phyloP scores from a whole-genome alignment of 2,329 filamentous ascomycete species.

The Chaetomiaceae sp. region DNA sequence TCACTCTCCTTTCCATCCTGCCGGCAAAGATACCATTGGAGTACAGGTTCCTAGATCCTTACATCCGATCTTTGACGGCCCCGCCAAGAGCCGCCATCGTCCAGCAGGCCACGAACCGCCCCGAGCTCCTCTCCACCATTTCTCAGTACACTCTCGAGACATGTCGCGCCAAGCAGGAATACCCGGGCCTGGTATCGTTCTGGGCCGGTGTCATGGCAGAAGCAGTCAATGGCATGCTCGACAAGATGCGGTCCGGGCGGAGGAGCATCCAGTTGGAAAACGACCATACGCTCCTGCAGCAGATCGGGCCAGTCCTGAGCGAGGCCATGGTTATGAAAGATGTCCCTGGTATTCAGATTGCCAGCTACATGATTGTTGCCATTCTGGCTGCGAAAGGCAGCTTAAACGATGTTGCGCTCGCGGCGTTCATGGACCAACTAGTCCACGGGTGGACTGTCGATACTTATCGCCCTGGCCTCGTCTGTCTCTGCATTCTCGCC shows the following conservation, averaged over 20 bases:
- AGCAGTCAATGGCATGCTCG: constrained; percentile 75
- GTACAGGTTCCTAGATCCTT: constrained; percentile 81
- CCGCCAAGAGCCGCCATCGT: constrained; percentile 79
- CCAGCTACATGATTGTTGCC: constrained; percentile 85
- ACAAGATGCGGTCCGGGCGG: constrained; percentile 70
- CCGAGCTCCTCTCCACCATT: constrained; percentile 67
- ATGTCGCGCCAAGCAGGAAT: constrained; percentile 66
- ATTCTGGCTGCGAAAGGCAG: constrained; percentile 79
- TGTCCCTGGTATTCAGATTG: constrained; percentile 73
- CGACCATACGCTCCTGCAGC: constrained; percentile 70
- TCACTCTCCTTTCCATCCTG: constrained; percentile 80
- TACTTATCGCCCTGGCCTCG: constrained; percentile 67
- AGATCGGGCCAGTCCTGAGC: constrained; percentile 64
- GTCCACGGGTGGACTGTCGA: constrained; percentile 70
- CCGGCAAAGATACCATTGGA: constrained; percentile 68
- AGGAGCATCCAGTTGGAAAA: constrained; percentile 72
- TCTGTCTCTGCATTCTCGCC: constrained; percentile 75
- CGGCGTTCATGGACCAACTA: constrained; percentile 85
- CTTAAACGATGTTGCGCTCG: constrained; percentile 74
- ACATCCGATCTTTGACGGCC: constrained; percentile 69
- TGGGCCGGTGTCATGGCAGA: constrained; percentile 89
- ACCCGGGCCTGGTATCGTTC: constrained; percentile 75
- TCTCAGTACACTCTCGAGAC: constrained; percentile 75
- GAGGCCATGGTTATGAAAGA: constrained; percentile 72
- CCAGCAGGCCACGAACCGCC: constrained; percentile 74